Percentiles rank a stretch among this genome's conserved stretches.
These are phyloP conservation scores for Skeletonema menzelii DNA, from an alignment of 108 stramenopile genomes.

Conservation along the genomic window DNA sequence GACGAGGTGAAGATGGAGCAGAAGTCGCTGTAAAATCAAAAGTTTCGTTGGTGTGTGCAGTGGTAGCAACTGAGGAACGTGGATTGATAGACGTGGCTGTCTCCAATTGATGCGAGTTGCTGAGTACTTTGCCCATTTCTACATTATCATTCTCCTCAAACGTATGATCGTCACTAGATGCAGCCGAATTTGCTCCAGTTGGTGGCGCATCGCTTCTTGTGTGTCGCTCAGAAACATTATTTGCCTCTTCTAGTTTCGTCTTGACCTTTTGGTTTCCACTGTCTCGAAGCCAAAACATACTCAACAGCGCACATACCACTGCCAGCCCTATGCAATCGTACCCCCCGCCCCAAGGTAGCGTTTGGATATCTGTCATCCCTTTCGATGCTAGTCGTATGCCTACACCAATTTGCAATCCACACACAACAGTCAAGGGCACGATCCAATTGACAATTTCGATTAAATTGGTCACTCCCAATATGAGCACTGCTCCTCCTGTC, in stretches of 20 bases:
- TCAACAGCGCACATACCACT: slow-evolving; percentile 35
- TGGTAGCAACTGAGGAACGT: neutral
- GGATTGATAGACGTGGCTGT: neutral
- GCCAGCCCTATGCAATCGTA: slow-evolving; percentile 63
- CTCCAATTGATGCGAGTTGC: neutral
- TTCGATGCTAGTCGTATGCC: slow-evolving; percentile 61
- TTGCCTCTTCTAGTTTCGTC: neutral
- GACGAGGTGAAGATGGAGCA: neutral
- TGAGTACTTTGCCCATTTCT: slow-evolving; percentile 18
- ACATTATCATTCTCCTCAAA: slow-evolving; percentile 5
- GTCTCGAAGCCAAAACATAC: slow-evolving; percentile 52
- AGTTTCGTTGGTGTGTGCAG: neutral
- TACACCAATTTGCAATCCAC: slow-evolving; percentile 84
- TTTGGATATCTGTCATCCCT: slow-evolving; percentile 62
- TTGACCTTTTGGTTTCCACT: slow-evolving; percentile 2
- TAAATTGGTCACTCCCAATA: slow-evolving; percentile 61
- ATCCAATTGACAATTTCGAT: slow-evolving; percentile 75
- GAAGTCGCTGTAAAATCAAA: neutral
- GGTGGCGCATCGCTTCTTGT: neutral
- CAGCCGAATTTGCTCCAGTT: neutral
- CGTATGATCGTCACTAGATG: neutral
- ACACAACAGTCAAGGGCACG: slow-evolving; percentile 68
- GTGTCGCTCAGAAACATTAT: neutral
- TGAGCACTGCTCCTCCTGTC: slow-evolving; percentile 56
- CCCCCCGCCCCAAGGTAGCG: slow-evolving; percentile 51